Base-by-base conservation (phyloP, 352 stramenopile genomes). In the Phytophthora fragariaefolia region DNA sequence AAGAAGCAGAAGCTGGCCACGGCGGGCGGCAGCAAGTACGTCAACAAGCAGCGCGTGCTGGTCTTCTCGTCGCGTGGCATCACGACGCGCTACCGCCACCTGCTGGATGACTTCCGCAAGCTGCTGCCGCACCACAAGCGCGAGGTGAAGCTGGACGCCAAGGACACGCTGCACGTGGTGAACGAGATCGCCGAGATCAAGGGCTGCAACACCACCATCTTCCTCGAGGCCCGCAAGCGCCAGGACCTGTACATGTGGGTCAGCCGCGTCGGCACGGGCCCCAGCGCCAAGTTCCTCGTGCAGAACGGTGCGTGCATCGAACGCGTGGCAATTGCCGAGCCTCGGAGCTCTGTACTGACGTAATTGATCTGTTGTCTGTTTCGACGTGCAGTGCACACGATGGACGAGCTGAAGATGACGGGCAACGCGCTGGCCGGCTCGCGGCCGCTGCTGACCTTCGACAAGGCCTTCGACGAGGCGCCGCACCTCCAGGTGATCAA, bases 121-220 rank as follows among this genome's bases (percentile, higher is more conserved):
- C 77, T 99, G 10, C 74, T 99, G 68, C 98, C 98, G 20, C 98
- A 99, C 78, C 91, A 99, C 85, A 99, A 99, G 83, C 98, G 98
- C 64, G 98, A 99, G 73, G 96, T 98, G 42, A 99, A 99, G 58
- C 72, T 99, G n/a, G 97, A 99, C 74, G 84, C 92, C 36, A 98
- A 99, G 69, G 87, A 98, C 70, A 92, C 89, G 51, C 70, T 97
- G 52, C 86, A 95, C 42, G 97, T 98, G 23, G 93, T 99, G 17
- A 99, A 99, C 75, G 97, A 99, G 71, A 99, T 99, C 62, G 96
- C 96, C 15, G 96, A 99, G 76, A 97, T 99, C 50, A 98, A 99
- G 71, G 93, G 93, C 36, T 99, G 97, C 83, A 99, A 99, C 76
- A 96, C 90, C 34, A 96, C 92, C 48, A 83, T 99, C 60, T 99